Base-by-base conservation (phyloP, 169 alveolate species). In the Plasmodium chabaudi region DNA sequence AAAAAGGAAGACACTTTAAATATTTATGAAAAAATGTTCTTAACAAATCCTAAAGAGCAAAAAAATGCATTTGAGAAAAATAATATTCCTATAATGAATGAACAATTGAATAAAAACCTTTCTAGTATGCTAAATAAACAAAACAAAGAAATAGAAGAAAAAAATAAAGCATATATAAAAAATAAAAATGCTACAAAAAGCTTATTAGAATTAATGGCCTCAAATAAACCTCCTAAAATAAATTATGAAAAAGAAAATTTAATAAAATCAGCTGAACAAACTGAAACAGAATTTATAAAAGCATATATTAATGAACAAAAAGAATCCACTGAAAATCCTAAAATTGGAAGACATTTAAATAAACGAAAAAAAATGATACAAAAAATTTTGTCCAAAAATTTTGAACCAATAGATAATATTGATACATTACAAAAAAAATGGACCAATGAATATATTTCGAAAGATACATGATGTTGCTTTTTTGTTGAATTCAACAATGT, bases 241-340 rank as follows among this genome's bases (percentile, higher is more conserved):
- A 69, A 82, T 82, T 82, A 39, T 51, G 86, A 68, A 39, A 82
- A 82, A 13, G 90, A 82, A 68, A 65, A 82, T 68, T 82, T 69
- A 57, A 82, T 82, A 56, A 82, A 82, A 82, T 82, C 90, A 17
- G 90, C 90, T 68, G 86, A 82, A 60, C 90, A 82, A 72, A 47
- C 69, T 42, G 90, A 82, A 57, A 67, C 90, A 19, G 90, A 82
- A 82, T 82, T 82, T 67, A 82, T 82, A 82, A 82, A 57, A 51
- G 82, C 44, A 13, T 82, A 82, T 47, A 47, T 82, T 67, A 57
- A 47, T 44, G 86, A 69, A 60, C 56, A 82, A 71, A 23, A 82
- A 25, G 70, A 77, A 67, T 60, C 69, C 34, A 42, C 39, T 60
- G 73, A 55, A 39, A 71, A 67, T 23, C 57, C 17, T 39, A 82